Evolutionary conservation across 2,329 filamentous ascomycete species (phyloP).

Genomic region (Venturia asperata): DNA sequence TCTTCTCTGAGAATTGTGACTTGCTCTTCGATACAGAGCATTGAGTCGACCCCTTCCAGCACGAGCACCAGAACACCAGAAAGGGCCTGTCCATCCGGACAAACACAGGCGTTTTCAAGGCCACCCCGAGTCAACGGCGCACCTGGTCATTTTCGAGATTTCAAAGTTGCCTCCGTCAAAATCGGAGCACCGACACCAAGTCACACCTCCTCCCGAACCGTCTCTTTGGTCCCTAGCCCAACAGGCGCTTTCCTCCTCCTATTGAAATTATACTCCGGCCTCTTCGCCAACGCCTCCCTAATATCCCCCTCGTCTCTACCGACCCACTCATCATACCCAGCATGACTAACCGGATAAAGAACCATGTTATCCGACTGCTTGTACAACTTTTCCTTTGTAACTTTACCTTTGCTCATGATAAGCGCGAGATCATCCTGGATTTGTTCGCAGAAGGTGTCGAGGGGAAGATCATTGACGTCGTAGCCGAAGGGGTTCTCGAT

Average conservation of each 20-base stretch:
- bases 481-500: conserved; percentile 80
- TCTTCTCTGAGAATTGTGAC: no score
- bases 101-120: no score
- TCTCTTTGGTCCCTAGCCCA: neutral
- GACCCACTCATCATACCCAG: conserved; percentile 35
- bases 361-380: conserved; percentile 44
- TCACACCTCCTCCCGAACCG: neutral
- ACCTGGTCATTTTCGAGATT: no score
- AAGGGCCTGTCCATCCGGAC: no score
- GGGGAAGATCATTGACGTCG: conserved; percentile 74
- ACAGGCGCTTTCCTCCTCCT: conserved; percentile 32
- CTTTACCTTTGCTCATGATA: conserved; percentile 54
- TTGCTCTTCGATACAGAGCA: no score
- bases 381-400: conserved; percentile 48
- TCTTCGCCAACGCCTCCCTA: conserved; percentile 38
- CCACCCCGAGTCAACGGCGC: no score
- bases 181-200: neutral
- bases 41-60: no score
- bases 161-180: neutral
- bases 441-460: conserved; percentile 70
- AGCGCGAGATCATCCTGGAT: conserved; percentile 68
- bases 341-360: conserved; percentile 48
- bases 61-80: no score
- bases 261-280: conserved; percentile 24
- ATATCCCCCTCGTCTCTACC: conserved; percentile 35